phyloP scores from a whole-genome alignment of 2,329 filamentous ascomycete species.

The Sporothrix luriei region DNA sequence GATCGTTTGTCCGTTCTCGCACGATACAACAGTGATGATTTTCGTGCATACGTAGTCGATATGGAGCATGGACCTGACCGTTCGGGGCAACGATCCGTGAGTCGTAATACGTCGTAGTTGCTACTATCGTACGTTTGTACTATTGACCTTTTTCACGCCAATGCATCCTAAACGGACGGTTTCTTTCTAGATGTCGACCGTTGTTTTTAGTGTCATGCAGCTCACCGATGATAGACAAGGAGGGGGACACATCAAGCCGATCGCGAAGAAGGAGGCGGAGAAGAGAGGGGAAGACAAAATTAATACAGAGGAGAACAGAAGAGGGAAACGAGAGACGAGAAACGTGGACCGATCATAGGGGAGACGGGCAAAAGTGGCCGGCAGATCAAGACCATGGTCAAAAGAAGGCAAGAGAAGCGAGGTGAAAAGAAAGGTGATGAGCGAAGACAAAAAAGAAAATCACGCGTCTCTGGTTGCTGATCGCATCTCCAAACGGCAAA shows the following conservation, averaged over 20 bases:
- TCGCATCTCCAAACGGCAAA: constrained; percentile 17
- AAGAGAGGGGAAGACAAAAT: not conserved
- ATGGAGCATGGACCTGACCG: too few species aligned
- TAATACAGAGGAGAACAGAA: not conserved
- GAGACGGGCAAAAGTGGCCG: too few species aligned
- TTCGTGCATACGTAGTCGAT: not conserved
- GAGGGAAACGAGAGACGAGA: not conserved
- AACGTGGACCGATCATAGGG: not conserved
- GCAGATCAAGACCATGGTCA: not conserved
- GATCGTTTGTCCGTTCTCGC: not conserved
- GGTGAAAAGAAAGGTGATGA: not conserved
- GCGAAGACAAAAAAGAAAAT: not conserved
- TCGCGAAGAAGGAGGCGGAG: too few species aligned
- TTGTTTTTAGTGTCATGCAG: constrained; percentile 20
- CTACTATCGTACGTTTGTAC: not conserved
- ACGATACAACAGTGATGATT: constrained; percentile 16
- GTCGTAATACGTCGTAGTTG: too few species aligned
- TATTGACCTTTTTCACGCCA: not conserved
- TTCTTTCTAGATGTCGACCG: not conserved
- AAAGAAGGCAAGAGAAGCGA: constrained; percentile 16
- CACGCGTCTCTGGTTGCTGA: not conserved
- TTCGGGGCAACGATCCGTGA: too few species aligned
- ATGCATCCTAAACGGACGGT: constrained; percentile 1
- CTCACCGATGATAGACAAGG: constrained; percentile 23
- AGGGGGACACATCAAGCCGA: not conserved